These are phyloP conservation scores for Fennellomyces sp. DNA, from an alignment of 371 early-diverging fungal genomes.

Conservation along the genomic window DNA sequence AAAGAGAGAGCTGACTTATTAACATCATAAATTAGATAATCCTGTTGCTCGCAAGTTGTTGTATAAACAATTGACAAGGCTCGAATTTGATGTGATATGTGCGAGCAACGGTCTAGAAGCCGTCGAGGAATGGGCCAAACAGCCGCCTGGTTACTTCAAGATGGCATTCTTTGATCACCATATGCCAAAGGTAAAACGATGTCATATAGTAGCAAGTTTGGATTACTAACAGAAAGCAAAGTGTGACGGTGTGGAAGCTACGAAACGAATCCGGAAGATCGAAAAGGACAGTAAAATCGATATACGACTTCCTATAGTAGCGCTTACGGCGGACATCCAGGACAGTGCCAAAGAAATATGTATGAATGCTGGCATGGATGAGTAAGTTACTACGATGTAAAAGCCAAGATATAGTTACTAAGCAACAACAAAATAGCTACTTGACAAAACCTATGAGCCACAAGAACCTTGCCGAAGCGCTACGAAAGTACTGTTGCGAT, in stretches of 20 bases:
- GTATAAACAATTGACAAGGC: constrained; percentile 38
- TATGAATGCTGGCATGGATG: constrained; percentile 18
- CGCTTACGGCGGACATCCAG: constrained; percentile 17
- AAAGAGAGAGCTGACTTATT: background rate
- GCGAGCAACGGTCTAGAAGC: constrained; percentile 51
- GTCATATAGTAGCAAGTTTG: too few species aligned
- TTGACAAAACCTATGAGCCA: constrained; percentile 6
- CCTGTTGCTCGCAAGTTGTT: constrained; percentile 49
- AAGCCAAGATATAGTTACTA: too few species aligned
- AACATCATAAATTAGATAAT: constrained; percentile 24
- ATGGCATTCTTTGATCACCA: constrained; percentile 55
- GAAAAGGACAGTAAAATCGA: constrained; percentile 16
- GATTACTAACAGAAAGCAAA: constrained; percentile 4
- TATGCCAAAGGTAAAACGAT: constrained; percentile 37
- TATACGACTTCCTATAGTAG: constrained; percentile 19
- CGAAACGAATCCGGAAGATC: constrained; percentile 35
- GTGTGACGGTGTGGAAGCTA: constrained; percentile 54
- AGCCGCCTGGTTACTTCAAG: constrained; percentile 29
- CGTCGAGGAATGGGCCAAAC: constrained; percentile 29
- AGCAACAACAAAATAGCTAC: constrained; percentile 3
- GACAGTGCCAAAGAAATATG: constrained; percentile 13
- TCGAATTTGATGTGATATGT: constrained; percentile 46
- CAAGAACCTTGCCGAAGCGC: background rate
- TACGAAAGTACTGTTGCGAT: background rate
- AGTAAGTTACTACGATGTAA: background rate